These are phyloP conservation scores for Kalmusia sp. DNA, from an alignment of 2,329 filamentous ascomycete species.

Conservation along the genomic window DNA sequence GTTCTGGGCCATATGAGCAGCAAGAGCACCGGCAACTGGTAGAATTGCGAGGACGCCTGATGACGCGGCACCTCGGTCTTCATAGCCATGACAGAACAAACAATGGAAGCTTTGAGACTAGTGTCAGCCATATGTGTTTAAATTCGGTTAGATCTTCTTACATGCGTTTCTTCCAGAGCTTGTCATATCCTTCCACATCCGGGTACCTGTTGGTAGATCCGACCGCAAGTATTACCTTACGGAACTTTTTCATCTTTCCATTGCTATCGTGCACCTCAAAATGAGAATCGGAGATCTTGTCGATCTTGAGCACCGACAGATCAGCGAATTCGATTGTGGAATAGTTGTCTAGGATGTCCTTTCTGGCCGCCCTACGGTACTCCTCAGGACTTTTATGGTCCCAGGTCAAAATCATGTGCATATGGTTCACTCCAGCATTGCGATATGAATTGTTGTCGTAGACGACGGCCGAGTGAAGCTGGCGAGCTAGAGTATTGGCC, in stretches of 20 bases:
- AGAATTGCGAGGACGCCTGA: slow-evolving; percentile 11
- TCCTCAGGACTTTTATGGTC: slow-evolving; percentile 43
- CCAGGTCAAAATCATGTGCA: slow-evolving; percentile 51
- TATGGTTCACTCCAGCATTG: slow-evolving; percentile 44
- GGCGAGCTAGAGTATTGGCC: slow-evolving; percentile 44
- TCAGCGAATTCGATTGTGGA: not conserved
- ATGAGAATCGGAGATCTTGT: not conserved
- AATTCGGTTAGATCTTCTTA: not conserved
- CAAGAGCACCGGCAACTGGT: slow-evolving; percentile 27
- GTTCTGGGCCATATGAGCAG: slow-evolving; percentile 53
- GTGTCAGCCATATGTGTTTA: not conserved
- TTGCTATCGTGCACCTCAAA: slow-evolving; percentile 48
- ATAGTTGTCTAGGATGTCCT: not conserved
- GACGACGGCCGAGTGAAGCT: slow-evolving; percentile 46
- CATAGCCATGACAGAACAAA: slow-evolving; percentile 65
- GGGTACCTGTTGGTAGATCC: slow-evolving; percentile 59
- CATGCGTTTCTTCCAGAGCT: slow-evolving; percentile 7
- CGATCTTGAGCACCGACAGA: not conserved
- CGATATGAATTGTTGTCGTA: slow-evolving; percentile 50
- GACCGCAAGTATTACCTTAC: slow-evolving; percentile 60
- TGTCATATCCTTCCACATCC: slow-evolving; percentile 53
- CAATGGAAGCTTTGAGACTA: slow-evolving; percentile 54
- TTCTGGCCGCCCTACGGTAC: slow-evolving; percentile 24
- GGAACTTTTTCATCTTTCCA: slow-evolving; percentile 53
- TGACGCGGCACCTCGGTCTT: slow-evolving; percentile 55